Evolutionary conservation across 805 yeast species (phyloP).

Genomic region (Saccharomycopsis fermentans): DNA sequence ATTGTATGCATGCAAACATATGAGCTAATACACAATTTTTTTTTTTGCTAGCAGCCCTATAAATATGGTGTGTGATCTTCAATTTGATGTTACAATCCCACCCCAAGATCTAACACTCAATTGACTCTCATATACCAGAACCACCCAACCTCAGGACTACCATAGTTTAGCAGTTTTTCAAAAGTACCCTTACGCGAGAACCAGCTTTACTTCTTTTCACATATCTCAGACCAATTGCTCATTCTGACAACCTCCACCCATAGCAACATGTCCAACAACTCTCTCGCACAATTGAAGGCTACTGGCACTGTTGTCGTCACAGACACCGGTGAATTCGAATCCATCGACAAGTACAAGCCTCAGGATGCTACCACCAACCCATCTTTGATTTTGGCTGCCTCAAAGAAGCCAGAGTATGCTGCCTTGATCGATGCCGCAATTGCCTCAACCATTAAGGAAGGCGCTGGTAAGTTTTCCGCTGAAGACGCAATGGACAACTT

Average conservation of each 20-base stretch:
- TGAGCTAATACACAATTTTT: too few relatives aligned
- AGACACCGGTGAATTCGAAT: constrained; percentile 98
- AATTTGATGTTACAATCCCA: too few relatives aligned
- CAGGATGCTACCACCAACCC: constrained; percentile 99
- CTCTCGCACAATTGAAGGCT: constrained; percentile 88
- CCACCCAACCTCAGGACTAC: too few relatives aligned
- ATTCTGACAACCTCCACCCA: too few relatives aligned
- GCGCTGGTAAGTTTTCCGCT: constrained; percentile 42
- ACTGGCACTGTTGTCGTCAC: constrained; percentile 95
- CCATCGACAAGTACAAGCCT: constrained; percentile 95
- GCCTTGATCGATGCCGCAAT: constrained; percentile 85
- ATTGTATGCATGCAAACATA: too few relatives aligned
- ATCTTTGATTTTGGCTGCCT: constrained; percentile 89
- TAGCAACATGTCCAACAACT: constrained; percentile 35
- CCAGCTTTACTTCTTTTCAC: too few relatives aligned
- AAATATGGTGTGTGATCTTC: neutral
- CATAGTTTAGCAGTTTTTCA: too few relatives aligned
- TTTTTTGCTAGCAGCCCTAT: neutral
- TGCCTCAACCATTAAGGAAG: constrained; percentile 39
- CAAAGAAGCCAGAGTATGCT: constrained; percentile 84
- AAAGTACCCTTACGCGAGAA: too few relatives aligned
- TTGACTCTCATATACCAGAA: too few relatives aligned
- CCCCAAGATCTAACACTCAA: too few relatives aligned
- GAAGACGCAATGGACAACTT: constrained; percentile 86
- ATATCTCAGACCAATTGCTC: too few relatives aligned